Evolutionary conservation across 2,329 filamentous ascomycete genomes (phyloP).

Genomic region (Zymoseptoria passerinii): DNA sequence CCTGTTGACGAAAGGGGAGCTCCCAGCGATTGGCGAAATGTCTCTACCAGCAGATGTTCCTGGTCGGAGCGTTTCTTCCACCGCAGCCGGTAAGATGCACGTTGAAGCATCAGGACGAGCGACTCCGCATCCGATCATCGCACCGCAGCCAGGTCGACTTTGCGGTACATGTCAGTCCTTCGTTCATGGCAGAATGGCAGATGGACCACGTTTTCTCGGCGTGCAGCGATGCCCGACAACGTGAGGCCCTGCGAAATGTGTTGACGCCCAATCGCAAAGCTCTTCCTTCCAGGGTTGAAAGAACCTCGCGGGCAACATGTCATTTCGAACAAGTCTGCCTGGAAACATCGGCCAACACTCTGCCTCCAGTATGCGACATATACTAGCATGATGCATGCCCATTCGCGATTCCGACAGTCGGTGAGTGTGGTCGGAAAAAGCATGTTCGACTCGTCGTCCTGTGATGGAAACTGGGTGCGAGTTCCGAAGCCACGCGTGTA

Average conservation of each 20-base stretch:
- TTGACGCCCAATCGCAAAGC: slow-evolving; percentile 2
- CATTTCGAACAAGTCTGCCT: background rate
- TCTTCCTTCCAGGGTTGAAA: background rate
- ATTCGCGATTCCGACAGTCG: background rate
- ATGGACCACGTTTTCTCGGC: background rate
- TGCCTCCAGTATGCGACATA: background rate
- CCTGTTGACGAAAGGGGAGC: background rate
- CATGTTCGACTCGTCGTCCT: background rate
- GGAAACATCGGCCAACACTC: background rate
- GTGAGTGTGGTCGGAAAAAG: background rate
- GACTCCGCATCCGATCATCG: background rate
- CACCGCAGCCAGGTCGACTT: background rate
- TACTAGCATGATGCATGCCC: background rate
- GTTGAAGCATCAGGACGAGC: background rate
- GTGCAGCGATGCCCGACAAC: slow-evolving; percentile 6
- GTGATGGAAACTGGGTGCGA: background rate
- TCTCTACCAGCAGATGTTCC: background rate
- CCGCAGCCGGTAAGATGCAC: background rate
- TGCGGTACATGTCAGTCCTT: background rate
- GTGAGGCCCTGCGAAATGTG: background rate
- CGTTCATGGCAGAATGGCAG: background rate
- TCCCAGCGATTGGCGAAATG: background rate
- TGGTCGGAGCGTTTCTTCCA: background rate
- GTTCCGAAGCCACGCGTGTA: background rate
- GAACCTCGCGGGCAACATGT: background rate